These are phyloP conservation scores for Penicillium sp. DNA, from an alignment of 2,329 filamentous ascomycete species.

Conservation along the genomic window DNA sequence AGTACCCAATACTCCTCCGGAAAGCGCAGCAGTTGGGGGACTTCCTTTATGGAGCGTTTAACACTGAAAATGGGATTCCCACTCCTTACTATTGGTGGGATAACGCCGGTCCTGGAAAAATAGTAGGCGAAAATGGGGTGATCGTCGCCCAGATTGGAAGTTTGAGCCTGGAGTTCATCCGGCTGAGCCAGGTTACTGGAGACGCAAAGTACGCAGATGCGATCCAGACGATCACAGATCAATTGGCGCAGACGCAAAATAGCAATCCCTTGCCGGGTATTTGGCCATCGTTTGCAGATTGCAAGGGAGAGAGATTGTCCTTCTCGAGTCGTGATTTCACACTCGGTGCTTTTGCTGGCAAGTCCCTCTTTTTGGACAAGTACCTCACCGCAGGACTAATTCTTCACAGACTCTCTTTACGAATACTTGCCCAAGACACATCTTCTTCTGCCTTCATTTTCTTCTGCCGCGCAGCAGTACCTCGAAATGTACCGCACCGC, in stretches of 20 bases:
- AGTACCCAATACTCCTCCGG: constrained; percentile 62
- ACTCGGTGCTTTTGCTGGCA: constrained; percentile 8
- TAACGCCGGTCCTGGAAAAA: constrained; percentile 18
- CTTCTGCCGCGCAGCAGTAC: constrained; percentile 3
- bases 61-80: constrained; percentile 89
- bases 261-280: constrained; percentile 35
- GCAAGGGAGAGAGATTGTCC: constrained; percentile 3
- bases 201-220: constrained; percentile 38
- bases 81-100: constrained; percentile 46
- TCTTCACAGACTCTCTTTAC: constrained; percentile 46
- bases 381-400: background rate
- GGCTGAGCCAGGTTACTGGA: constrained; percentile 36
- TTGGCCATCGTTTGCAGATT: constrained; percentile 23
- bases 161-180: constrained; percentile 39
- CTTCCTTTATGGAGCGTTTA: constrained; percentile 73
- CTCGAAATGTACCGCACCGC: constrained; percentile 52
- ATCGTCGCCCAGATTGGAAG: constrained; percentile 37
- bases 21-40: constrained; percentile 74
- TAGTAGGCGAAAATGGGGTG: constrained; percentile 20
- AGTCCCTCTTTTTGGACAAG: background rate
- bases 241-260: constrained; percentile 30
- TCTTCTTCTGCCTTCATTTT: constrained; percentile 20
- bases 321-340: constrained; percentile 9
- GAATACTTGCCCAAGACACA: constrained; percentile 58
- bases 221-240: constrained; percentile 31